Evolutionary conservation across 352 stramenopile species (phyloP), one percentile per base, ranked within the genome.

Genomic region (Phytophthora parvispora): DNA sequence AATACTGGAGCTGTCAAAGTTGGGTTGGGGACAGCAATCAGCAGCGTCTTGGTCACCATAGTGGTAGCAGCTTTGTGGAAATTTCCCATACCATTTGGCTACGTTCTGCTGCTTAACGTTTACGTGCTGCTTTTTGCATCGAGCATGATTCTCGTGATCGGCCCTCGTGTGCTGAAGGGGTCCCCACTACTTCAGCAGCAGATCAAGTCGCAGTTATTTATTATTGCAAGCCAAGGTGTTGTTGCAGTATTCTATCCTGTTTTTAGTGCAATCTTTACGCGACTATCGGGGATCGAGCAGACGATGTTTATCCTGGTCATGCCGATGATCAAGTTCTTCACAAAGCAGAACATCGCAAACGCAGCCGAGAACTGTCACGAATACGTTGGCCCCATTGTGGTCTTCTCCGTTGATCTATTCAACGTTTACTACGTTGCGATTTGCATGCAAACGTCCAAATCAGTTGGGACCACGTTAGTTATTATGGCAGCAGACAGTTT

Each of bases 401-500:
- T 75, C 6, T 72, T 81, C 27, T 72, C 60, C 0, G 61, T 81
- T 0, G 73, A 77, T 27, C 27, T 74, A 3, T 78, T 75, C 48
- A 75, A 75, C 48, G 69, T 69, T 9, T 36, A 73, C 9, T 77
- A 71, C 22, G 52, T 72, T 2, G 58, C 64, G 8, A 72, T 62
- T 10, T 77, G 63, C 34, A 72, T 80, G 73, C 64, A 75, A 45
- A 60, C 43, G 18, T 34, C 68, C 0, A 63, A 45, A 6, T 73
- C 60, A 22, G 15, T 58, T 1, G 34, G 13, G 6, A 61, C 54
- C 22, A 69, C 53, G 0, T 16, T 60, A 9, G 24, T 65, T 13
- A 49, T 69, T 5, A 63, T 67, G 13, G 28, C n/a, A 1, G n/a
- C 38, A 0, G 57, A 67, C 15, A 60, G 29, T 12, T 27, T 56